phyloP scores from a whole-genome alignment of 2,329 filamentous ascomycete species.

The Epichloe amarillans region DNA sequence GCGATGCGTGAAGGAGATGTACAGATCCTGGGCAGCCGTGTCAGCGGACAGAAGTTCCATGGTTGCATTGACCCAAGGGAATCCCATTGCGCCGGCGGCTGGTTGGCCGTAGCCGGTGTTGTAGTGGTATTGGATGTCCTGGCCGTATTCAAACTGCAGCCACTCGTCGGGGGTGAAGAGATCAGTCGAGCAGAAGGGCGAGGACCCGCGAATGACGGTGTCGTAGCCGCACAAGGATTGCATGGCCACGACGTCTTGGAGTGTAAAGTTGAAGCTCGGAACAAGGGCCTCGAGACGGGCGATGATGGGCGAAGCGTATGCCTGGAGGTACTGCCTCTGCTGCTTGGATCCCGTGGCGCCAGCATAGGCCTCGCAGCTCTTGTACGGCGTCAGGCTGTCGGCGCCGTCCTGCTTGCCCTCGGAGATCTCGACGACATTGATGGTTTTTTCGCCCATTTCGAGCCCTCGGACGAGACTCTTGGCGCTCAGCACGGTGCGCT shows the following conservation, averaged over 20 bases:
- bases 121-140: slow-evolving; percentile 51
- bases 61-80: slow-evolving; percentile 55
- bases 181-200: slow-evolving; percentile 45
- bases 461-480: slow-evolving; percentile 44
- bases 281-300: slow-evolving; percentile 39
- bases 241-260: slow-evolving; percentile 50
- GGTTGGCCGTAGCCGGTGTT: slow-evolving; percentile 52
- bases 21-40: slow-evolving; percentile 39
- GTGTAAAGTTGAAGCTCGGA: slow-evolving; percentile 48
- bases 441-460: slow-evolving; percentile 37
- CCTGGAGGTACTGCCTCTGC: slow-evolving; percentile 33
- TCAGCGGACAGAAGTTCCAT: slow-evolving; percentile 32
- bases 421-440: slow-evolving; percentile 40
- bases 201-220: slow-evolving; percentile 47
- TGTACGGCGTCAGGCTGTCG: slow-evolving; percentile 49
- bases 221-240: slow-evolving; percentile 55
- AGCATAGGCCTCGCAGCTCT: slow-evolving; percentile 50
- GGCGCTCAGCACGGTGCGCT: slow-evolving; percentile 45
- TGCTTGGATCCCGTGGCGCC: slow-evolving; percentile 43
- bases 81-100: slow-evolving; percentile 43
- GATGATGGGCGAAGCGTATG: slow-evolving; percentile 48
- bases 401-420: slow-evolving; percentile 45
- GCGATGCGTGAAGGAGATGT: slow-evolving; percentile 56
- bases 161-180: slow-evolving; percentile 49
- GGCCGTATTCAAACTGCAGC: slow-evolving; percentile 53